Evolutionary conservation across 2,329 filamentous ascomycete genomes (phyloP).

Genomic region (Fusarium sp.): DNA sequence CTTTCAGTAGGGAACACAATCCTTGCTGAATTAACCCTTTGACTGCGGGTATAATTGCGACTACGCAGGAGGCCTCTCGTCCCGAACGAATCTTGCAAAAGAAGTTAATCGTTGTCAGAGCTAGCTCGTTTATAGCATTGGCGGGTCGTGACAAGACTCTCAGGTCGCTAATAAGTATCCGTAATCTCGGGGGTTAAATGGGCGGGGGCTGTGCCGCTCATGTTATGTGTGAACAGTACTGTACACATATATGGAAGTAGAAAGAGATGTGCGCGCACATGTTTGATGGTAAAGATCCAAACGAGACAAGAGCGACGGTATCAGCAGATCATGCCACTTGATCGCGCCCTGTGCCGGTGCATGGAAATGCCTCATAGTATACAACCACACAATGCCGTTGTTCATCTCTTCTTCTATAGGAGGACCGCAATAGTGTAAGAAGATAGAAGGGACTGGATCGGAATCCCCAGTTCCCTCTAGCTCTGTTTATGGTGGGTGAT

Average conservation of each 20-base stretch:
- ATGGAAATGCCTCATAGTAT: slow-evolving; percentile 44
- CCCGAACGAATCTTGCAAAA: background rate
- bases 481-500: slow-evolving; percentile 3
- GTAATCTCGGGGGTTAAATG: slow-evolving; percentile 10
- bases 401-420: background rate
- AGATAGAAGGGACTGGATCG: slow-evolving; percentile 12
- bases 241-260: background rate
- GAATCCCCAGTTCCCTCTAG: slow-evolving; percentile 24
- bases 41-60: background rate
- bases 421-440: slow-evolving; percentile 8
- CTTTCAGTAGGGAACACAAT: background rate
- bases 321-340: slow-evolving; percentile 39
- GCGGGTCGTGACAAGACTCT: slow-evolving; percentile 18
- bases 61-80: slow-evolving; percentile 35
- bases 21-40: background rate
- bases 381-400: background rate
- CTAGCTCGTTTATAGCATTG: slow-evolving; percentile 26
- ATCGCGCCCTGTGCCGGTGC: slow-evolving; percentile 24
- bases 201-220: slow-evolving; percentile 24
- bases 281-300: slow-evolving; percentile 18
- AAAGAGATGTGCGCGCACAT: slow-evolving; percentile 10
- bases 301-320: slow-evolving; percentile 25
- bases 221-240: slow-evolving; percentile 3
- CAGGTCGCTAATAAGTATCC: slow-evolving; percentile 18
- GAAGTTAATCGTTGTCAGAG: slow-evolving; percentile 16